Percentiles rank a stretch among this genome's conserved stretches.
phyloP scores from a whole-genome alignment of 805 yeast genomes.

The Pichia insulana region DNA sequence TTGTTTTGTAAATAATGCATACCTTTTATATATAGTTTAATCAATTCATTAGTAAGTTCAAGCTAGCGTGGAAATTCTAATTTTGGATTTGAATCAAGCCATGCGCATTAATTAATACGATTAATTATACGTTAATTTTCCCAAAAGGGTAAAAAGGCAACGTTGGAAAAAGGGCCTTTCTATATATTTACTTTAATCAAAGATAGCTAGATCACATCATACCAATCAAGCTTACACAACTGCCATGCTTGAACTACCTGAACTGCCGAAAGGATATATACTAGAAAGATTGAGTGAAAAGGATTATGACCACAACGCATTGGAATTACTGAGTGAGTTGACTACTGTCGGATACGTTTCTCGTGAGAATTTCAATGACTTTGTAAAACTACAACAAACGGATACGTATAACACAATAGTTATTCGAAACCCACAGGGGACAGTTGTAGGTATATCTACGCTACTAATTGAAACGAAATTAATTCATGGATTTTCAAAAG shows the following conservation, averaged over 20 bases:
- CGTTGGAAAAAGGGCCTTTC: neutral
- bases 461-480: slow-evolving; percentile 71
- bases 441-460: slow-evolving; percentile 78
- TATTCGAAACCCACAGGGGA: slow-evolving; percentile 42
- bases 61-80: too few species aligned
- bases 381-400: slow-evolving; percentile 51
- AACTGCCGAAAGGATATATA: slow-evolving; percentile 53
- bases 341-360: slow-evolving; percentile 79
- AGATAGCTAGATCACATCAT: too few species aligned
- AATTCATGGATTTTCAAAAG: slow-evolving; percentile 76
- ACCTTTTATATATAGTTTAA: too few species aligned
- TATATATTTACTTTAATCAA: too few species aligned
- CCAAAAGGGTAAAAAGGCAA: neutral
- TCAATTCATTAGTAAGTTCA: too few species aligned
- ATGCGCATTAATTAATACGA: too few species aligned
- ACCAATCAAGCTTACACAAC: too few species aligned
- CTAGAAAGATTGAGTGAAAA: slow-evolving; percentile 46
- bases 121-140: too few species aligned
- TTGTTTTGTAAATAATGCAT: neutral
- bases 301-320: slow-evolving; percentile 58
- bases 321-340: slow-evolving; percentile 54
- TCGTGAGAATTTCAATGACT: slow-evolving; percentile 37
- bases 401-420: slow-evolving; percentile 61
- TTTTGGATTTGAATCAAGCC: too few species aligned
- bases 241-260: neutral